A percentile compares a stretch with the other conserved stretches of the same genome.
Conservation (phyloP, 2,329 filamentous ascomycete species). For the Amylocarpus encephaloides region DNA sequence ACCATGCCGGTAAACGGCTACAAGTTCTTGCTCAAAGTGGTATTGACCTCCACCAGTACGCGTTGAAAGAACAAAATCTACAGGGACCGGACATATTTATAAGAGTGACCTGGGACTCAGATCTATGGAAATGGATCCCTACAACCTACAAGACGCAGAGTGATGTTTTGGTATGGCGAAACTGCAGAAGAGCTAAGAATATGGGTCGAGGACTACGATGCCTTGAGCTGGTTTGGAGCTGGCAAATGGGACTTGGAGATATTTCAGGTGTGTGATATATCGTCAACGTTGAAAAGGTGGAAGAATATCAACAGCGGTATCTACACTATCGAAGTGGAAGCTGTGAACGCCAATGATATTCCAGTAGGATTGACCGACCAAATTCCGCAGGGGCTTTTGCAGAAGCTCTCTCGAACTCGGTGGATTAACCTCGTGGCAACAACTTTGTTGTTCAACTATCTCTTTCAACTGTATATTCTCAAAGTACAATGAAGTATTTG, state of each 20-base stretch:
- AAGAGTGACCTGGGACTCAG: conserved; percentile 6
- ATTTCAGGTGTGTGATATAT: too few relatives aligned
- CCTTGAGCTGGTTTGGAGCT: conserved; percentile 11
- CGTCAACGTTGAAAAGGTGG: too few relatives aligned
- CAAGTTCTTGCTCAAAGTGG: conserved; percentile 5
- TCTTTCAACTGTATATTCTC: too few relatives aligned
- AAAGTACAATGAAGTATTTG: too few relatives aligned
- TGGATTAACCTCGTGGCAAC: too few relatives aligned
- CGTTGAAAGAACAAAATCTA: conserved; percentile 2
- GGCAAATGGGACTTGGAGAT: conserved; percentile 5
- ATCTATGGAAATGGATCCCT: conserved; percentile 12
- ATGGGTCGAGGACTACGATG: conserved; percentile 16
- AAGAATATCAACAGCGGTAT: too few relatives aligned
- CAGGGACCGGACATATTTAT: conserved; percentile 6
- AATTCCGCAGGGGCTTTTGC: too few relatives aligned
- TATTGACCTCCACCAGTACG: conserved; percentile 9
- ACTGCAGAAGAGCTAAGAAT: conserved; percentile 4
- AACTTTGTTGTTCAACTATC: too few relatives aligned
- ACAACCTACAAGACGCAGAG: conserved; percentile 9
- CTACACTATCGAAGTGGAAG: too few relatives aligned
- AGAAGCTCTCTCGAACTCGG: too few relatives aligned
- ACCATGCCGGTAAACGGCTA: conserved; percentile 10
- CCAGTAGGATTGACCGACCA: too few relatives aligned
- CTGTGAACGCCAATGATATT: too few relatives aligned
- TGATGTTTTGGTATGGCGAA: conserved; percentile 8